Percentiles rank a stretch among this genome's conserved stretches.
Evolutionary conservation across 2,329 filamentous ascomycete genomes (phyloP).

Genomic region (Hysterium pulicare): DNA sequence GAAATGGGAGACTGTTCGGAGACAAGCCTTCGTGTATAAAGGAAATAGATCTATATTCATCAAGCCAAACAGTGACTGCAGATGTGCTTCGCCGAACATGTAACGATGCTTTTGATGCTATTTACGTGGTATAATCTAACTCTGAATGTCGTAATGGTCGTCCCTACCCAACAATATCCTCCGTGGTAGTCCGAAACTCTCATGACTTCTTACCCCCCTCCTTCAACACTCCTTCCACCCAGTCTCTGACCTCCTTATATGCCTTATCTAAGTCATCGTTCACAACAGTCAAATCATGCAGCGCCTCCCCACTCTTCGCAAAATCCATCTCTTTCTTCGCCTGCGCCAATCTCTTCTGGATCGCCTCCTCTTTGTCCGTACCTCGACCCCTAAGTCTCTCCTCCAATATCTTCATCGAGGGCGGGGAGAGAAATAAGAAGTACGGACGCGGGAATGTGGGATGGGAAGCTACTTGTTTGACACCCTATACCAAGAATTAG

Average conservation of each 20-base stretch:
- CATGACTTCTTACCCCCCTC: neutral
- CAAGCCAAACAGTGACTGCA: too few species aligned
- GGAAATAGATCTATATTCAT: neutral
- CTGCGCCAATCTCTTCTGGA: constrained; percentile 48
- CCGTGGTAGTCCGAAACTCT: too few species aligned
- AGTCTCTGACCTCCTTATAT: constrained; percentile 49
- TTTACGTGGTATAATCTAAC: too few species aligned
- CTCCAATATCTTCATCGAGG: constrained; percentile 71
- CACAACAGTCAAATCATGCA: constrained; percentile 52
- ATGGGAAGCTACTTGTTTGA: constrained; percentile 85
- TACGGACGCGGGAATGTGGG: constrained; percentile 62
- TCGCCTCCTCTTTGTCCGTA: constrained; percentile 46
- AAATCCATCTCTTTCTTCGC: constrained; percentile 44
- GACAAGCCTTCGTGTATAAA: constrained; percentile 1
- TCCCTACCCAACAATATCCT: too few species aligned
- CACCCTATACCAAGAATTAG: constrained; percentile 53
- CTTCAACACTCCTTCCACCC: constrained; percentile 41
- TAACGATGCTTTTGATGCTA: too few species aligned
- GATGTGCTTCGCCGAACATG: too few species aligned
- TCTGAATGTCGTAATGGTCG: too few species aligned
- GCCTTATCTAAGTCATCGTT: constrained; percentile 52
- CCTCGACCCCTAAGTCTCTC: constrained; percentile 45
- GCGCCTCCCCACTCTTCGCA: constrained; percentile 36
- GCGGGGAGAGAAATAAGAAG: constrained; percentile 82
- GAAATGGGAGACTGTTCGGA: neutral